phyloP scores from a whole-genome alignment of 495 filamentous ascomycete species.

The Wilcoxina mikolae region DNA sequence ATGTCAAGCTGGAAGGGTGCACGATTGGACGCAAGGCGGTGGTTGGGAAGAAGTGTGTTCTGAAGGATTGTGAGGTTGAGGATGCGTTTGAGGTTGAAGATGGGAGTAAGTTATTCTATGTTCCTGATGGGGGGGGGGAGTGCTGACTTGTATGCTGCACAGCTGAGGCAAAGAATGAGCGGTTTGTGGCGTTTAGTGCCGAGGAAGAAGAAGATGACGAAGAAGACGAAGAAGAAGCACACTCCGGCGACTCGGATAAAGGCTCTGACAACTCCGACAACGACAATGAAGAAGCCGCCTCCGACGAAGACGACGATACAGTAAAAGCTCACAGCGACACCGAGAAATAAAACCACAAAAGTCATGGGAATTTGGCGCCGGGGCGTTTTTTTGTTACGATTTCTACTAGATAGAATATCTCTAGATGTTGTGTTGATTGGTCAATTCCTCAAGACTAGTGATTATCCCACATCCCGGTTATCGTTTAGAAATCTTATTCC shows the following conservation, averaged over 20 bases:
- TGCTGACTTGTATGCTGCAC: slow-evolving; percentile 1
- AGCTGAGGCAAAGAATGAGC: slow-evolving; percentile 67
- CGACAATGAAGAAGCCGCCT: slow-evolving; percentile 3
- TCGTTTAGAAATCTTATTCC: no score
- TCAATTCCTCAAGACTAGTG: no score
- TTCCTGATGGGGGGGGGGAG: neutral
- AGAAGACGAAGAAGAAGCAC: slow-evolving; percentile 25
- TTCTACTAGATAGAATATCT: no score
- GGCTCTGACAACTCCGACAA: slow-evolving; percentile 3
- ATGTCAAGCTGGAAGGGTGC: slow-evolving; percentile 63
- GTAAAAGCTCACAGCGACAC: no score
- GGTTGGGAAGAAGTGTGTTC: slow-evolving; percentile 56
- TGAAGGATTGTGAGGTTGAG: slow-evolving; percentile 83
- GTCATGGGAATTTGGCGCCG: no score
- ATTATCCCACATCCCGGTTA: no score
- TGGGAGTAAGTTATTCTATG: slow-evolving; percentile 42
- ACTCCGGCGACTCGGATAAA: no score
- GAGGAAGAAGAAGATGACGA: slow-evolving; percentile 10
- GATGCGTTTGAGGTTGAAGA: slow-evolving; percentile 69
- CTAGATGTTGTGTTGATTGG: no score
- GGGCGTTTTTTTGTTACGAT: no score
- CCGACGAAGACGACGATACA: slow-evolving; percentile 10
- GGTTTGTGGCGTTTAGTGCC: slow-evolving; percentile 57
- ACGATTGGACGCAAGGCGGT: slow-evolving; percentile 61
- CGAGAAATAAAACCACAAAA: no score